Base-by-base conservation (phyloP, 371 early-diverging fungal species). In the Mucor sp. region DNA sequence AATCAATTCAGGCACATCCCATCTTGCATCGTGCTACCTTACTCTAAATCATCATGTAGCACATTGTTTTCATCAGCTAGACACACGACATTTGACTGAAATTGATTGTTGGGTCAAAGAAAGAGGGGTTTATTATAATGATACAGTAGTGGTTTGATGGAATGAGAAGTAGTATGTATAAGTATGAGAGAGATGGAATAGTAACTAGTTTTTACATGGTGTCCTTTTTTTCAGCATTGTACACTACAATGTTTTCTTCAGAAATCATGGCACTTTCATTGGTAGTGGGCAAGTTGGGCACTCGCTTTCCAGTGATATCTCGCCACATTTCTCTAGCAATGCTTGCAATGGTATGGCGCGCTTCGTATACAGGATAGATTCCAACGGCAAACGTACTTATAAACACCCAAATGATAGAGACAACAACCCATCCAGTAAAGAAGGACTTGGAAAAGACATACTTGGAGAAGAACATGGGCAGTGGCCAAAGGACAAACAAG, bases 351-450 rank as follows among this genome's bases (percentile, higher is more conserved):
- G 84, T 73, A 4, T 44, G 67, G 5, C 90, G 80, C 1, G 88
- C 78, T 62, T 90, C 90, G 76, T 76, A 80, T 0, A 90, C 47
- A 0, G 90, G 91, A 62, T 84, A 88, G 37, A 90, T 62, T 19
- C 84, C 85, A 25, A 89, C 89, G 0, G 82, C 82, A 50, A 78
- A 56, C 0, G 88, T 75, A 30, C 87, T 81, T 35, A 80, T 70
- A 56, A 89, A 79, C 9, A 84, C 80, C 91, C 91, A 91, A 32
- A 85, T 74, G 43, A 91, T 82, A 33, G 85, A 81, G 2, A 91
- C 78, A 0, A 84, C 68, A 4, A 90, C 85, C 91, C 91, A 90
- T 0, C 89, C 89, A 0, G 86, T 87, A 65, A 90, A 90, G 78
- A 90, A 91, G 0, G 76, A 67, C 30, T 76, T 77, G 7, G 84